Conservation (phyloP, 768 basidiomycete species). For the Mycena galericulata region DNA sequence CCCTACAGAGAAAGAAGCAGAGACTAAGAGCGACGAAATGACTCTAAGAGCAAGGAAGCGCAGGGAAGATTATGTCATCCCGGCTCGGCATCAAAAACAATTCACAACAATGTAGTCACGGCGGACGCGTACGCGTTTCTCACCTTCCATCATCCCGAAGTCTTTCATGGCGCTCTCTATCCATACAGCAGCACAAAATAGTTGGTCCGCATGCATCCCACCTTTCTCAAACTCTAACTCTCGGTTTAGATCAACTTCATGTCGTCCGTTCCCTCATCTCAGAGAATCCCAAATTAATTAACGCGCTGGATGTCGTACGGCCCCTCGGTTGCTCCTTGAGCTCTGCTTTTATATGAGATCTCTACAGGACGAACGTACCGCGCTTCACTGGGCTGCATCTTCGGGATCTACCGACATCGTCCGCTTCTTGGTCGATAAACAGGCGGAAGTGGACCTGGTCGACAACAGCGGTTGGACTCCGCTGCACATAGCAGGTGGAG, state of each 20-base stretch:
- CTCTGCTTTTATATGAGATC: slow-evolving; percentile 7
- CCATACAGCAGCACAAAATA: slow-evolving; percentile 78
- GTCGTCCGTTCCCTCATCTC: slow-evolving; percentile 74
- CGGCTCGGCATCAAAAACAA: background rate
- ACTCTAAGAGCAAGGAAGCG: background rate
- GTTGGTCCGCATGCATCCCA: slow-evolving; percentile 48
- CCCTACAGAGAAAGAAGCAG: slow-evolving; percentile 26
- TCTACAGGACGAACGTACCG: slow-evolving; percentile 78
- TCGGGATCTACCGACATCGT: slow-evolving; percentile 77
- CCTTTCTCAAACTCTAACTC: background rate
- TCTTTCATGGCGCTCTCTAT: slow-evolving; percentile 61
- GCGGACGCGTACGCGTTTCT: slow-evolving; percentile 22
- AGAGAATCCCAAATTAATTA: slow-evolving; percentile 71
- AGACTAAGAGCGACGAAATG: background rate
- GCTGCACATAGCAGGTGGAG: slow-evolving; percentile 80
- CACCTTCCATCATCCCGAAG: background rate
- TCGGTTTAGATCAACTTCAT: slow-evolving; percentile 66
- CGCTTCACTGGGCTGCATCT: slow-evolving; percentile 89
- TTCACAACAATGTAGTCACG: too few species aligned
- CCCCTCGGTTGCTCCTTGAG: background rate
- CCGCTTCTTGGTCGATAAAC: slow-evolving; percentile 76
- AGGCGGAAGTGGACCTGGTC: slow-evolving; percentile 73
- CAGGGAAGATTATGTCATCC: slow-evolving; percentile 13
- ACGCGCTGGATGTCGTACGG: slow-evolving; percentile 72
- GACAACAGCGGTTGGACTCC: slow-evolving; percentile 83